Conservation (phyloP, 495 filamentous ascomycete species). For the Trichocladium antarcticum region DNA sequence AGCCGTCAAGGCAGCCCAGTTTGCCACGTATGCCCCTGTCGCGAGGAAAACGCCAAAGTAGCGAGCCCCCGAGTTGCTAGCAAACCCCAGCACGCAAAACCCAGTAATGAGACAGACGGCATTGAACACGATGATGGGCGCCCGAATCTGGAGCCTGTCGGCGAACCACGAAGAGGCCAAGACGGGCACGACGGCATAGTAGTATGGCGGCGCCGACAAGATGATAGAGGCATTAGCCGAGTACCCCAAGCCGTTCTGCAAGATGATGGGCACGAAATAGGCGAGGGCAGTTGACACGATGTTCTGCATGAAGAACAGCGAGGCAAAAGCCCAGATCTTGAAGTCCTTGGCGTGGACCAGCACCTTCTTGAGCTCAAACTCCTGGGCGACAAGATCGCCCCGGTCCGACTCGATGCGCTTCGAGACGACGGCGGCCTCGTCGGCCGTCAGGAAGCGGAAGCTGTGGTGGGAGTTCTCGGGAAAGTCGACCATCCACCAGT, state of each 20-base stretch:
- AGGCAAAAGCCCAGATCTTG: constrained; percentile 64
- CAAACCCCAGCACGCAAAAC: constrained; percentile 65
- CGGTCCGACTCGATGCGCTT: constrained; percentile 52
- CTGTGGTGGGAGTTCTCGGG: constrained; percentile 54
- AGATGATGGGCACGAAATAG: constrained; percentile 63
- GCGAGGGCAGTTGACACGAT: constrained; percentile 56
- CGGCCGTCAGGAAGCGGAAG: constrained; percentile 50
- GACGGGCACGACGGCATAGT: constrained; percentile 62
- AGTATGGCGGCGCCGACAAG: constrained; percentile 66
- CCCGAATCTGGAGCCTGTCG: constrained; percentile 54
- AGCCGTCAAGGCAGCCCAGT: constrained; percentile 68
- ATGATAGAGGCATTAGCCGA: constrained; percentile 53
- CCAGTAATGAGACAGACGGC: constrained; percentile 57
- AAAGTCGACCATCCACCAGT: constrained; percentile 74
- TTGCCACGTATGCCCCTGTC: constrained; percentile 67
- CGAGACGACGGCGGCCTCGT: constrained; percentile 47
- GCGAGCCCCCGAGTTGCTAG: constrained; percentile 53
- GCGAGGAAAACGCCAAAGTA: constrained; percentile 67
- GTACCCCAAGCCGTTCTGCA: constrained; percentile 63
- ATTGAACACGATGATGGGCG: constrained; percentile 64
- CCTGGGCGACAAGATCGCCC: constrained; percentile 50
- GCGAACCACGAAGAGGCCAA: constrained; percentile 57
- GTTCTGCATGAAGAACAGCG: constrained; percentile 64
- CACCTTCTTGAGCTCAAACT: constrained; percentile 50
- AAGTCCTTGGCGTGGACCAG: constrained; percentile 50